Conservation (phyloP, 2,329 filamentous ascomycete species). For the Juglanconis oblonga region DNA sequence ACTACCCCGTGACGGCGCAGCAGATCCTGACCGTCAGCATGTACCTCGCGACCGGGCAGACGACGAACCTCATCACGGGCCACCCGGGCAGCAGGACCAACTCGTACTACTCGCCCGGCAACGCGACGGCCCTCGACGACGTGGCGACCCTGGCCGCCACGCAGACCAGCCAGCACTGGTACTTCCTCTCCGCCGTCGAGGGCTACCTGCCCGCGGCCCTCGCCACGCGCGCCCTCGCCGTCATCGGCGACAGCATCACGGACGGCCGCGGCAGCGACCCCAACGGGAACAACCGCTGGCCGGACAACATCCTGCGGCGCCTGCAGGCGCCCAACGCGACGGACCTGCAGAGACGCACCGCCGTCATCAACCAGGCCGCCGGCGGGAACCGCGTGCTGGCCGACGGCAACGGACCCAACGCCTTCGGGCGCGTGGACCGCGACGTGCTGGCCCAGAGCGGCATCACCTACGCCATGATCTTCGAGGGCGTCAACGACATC, state of each 20-base stretch:
- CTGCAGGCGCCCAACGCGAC: slow-evolving; percentile 31
- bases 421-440: slow-evolving; percentile 53
- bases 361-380: slow-evolving; percentile 59
- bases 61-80: slow-evolving; percentile 52
- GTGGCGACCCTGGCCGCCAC: slow-evolving; percentile 27
- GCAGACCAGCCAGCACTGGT: slow-evolving; percentile 47
- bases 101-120: slow-evolving; percentile 51
- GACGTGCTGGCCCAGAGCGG: slow-evolving; percentile 57
- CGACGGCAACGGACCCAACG: slow-evolving; percentile 59
- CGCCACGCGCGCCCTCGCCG: slow-evolving; percentile 42
- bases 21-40: slow-evolving; percentile 52
- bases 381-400: slow-evolving; percentile 60
- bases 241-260: slow-evolving; percentile 66
- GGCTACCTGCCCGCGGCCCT: slow-evolving; percentile 39
- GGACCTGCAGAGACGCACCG: slow-evolving; percentile 35
- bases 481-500: slow-evolving; percentile 65
- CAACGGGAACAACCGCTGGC: slow-evolving; percentile 53
- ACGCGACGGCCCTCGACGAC: slow-evolving; percentile 43
- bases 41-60: slow-evolving; percentile 57
- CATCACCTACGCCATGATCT: slow-evolving; percentile 55
- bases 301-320: slow-evolving; percentile 40
- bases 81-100: slow-evolving; percentile 62
- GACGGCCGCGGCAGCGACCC: slow-evolving; percentile 60
- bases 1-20: slow-evolving; percentile 45
- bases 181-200: slow-evolving; percentile 57